A percentile compares a stretch with the other conserved stretches of the same genome.
phyloP scores from a whole-genome alignment of 169 alveolate species.

The Cyclospora cayetanensis region DNA sequence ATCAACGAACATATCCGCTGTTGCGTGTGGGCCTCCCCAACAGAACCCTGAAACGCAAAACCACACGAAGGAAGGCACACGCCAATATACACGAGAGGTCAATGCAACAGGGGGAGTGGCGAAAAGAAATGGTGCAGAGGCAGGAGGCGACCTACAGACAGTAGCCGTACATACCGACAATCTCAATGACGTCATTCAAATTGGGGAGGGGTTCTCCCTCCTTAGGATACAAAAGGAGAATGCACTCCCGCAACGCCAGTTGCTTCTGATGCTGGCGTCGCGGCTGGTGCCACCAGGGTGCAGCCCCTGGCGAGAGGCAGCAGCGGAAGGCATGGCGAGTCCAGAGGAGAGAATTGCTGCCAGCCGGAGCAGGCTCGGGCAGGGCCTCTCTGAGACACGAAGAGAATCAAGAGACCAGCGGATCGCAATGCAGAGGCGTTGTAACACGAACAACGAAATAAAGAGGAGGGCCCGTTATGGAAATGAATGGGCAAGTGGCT shows the following conservation, averaged over 20 bases:
- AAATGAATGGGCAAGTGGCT: background rate
- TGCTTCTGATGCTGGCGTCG: background rate
- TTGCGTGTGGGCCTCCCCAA: background rate
- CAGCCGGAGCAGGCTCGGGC: background rate
- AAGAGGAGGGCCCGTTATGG: background rate
- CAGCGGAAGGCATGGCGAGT: background rate
- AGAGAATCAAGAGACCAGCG: background rate
- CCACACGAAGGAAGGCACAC: too few species aligned
- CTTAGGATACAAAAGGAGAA: background rate
- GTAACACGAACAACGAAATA: background rate
- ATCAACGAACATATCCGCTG: background rate
- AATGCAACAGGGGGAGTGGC: background rate
- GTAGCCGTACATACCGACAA: background rate
- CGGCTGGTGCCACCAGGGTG: background rate
- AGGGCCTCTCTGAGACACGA: background rate
- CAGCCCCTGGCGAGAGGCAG: background rate
- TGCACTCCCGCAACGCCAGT: background rate
- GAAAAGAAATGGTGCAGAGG: background rate
- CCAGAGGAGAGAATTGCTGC: background rate
- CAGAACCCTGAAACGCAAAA: background rate
- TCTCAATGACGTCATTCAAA: background rate
- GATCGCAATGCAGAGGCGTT: background rate
- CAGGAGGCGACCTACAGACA: background rate
- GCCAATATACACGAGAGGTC: background rate
- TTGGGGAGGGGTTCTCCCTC: background rate